Base-by-base conservation (phyloP, 2,329 filamentous ascomycete species). In the Cytospora paraplurivora region DNA sequence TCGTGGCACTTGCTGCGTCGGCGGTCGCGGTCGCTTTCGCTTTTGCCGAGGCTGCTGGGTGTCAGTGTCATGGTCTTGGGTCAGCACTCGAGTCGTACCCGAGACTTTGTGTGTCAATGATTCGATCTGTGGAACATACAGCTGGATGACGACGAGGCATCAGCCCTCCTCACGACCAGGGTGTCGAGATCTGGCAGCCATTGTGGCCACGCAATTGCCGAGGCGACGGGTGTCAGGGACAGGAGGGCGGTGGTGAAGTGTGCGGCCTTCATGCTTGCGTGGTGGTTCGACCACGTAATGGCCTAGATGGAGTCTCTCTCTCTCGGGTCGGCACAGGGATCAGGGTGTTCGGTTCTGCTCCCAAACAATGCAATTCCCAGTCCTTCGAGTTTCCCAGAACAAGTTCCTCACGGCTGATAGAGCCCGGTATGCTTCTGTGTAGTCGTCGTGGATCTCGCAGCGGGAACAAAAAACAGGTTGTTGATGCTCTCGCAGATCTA, bases 181-280 rank as follows among this genome's bases (percentile, higher is more conserved):
- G 80, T 71, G 67, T 86, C 81, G 41, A 80, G 55, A 13, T 82
- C 78, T 19, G 84, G 84, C 44, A 87, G 74, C 80, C 82, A 86
- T 66, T 73, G 75, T 21, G 84, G 81, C 85, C 84, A 87, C 62
- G 80, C 59, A 66, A 71, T 69, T 1, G 73, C 84, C 60, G 82
- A 78, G n/a, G 79, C 79, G 27, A 84, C 68, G 17, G 81, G 77
- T 10, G 81, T 75, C 59, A 86, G 73, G 37, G 85, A 79, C 51
- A 87, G 76, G 68, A 85, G 77, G 62, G 82, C 67, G 58, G 83
- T 79, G 68, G 84, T 74, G 69, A 79, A 71, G 52, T 80, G 78
- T 67, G 80, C 75, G 67, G 79, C 73, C 78, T 78, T 83, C 85
- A 87, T 86, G 57, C 67, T 76, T 56, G 52, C 44, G 21, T 37